Evolutionary conservation across 2,329 filamentous ascomycete species (phyloP), one percentile per base, ranked within the genome.

Genomic region (Verticillium longisporum): DNA sequence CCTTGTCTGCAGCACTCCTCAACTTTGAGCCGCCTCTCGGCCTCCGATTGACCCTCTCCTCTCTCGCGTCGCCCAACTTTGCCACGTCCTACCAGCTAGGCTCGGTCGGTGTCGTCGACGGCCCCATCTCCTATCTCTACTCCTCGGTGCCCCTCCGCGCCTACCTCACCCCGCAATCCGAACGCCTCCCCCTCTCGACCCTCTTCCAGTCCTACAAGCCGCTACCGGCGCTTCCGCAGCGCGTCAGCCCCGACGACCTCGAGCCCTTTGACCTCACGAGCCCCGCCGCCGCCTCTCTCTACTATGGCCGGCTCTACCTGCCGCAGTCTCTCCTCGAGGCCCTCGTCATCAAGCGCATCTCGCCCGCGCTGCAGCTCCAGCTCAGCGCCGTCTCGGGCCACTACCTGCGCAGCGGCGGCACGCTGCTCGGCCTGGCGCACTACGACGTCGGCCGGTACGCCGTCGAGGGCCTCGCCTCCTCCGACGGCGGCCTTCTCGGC

Each of bases 61-160:
- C 95, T 7, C 88, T 99, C 34, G 91, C 93, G 7, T 93, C 93
- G 18, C 89, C 92, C 9, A 92, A 97, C 74, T 97, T 98, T 69
- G 94, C 93, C 31, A 96, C 93, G 15, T 94, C 92, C 41, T 99
- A 99, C 75, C 90, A 91, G 53, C 85, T 99, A 55, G 92, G 92
- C 63, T 96, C 89, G 53, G 84, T 96, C 15, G 95, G 94, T 62
- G 83, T 96, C 38, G 93, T 99, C 58, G 94, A 98, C 77, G 95
- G 95, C 72, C 97, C 92, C n/a, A 85, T 99, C 61, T 96, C 93
- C 14, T 99, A 98, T 76, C 85, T 99, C 60, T 98, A 96, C 79
- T 96, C 92, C 57, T 96, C 92, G 2, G 82, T 95, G 9, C 88
- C 92, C 13, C 83, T 98, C 61, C 78, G 81, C 45, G 80, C 88